phyloP scores from a whole-genome alignment of 345 rosid genomes.

The Ceriops zippeliana region DNA sequence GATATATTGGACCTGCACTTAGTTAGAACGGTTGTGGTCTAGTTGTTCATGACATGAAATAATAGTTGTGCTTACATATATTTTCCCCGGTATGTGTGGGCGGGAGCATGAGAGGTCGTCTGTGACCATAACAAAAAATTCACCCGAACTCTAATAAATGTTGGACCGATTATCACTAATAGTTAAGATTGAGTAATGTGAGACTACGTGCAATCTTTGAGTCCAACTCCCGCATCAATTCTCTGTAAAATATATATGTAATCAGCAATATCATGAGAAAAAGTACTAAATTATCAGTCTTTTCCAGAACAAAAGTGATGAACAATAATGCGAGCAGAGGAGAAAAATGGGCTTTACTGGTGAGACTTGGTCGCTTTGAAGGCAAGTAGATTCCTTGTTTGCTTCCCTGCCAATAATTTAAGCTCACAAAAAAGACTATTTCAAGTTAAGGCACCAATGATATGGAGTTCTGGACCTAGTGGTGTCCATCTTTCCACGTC shows the following conservation, averaged over 20 bases:
- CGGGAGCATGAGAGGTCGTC: too few relatives aligned
- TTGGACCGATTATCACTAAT: too few relatives aligned
- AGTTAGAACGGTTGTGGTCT: conserved; percentile 10
- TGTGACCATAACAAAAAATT: too few relatives aligned
- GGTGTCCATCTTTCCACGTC: conserved; percentile 76
- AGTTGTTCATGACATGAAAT: conserved; percentile 15
- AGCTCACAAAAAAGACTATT: conserved; percentile 29
- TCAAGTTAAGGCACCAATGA: conserved; percentile 56
- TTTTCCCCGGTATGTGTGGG: conserved; percentile 21
- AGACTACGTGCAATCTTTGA: too few relatives aligned
- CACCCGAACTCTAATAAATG: too few relatives aligned
- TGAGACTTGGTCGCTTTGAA: neutral
- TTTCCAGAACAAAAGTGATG: too few relatives aligned
- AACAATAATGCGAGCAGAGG: too few relatives aligned
- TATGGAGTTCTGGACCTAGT: conserved; percentile 32
- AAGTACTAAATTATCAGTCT: too few relatives aligned
- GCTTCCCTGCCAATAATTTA: conserved; percentile 47
- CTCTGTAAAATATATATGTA: neutral
- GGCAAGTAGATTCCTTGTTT: conserved; percentile 2
- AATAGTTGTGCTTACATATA: neutral
- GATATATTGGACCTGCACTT: neutral
- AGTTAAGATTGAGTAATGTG: too few relatives aligned
- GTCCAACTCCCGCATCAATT: too few relatives aligned
- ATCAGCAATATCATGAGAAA: neutral
- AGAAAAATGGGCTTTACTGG: too few relatives aligned